These are phyloP conservation scores for Podosphaera fusca DNA, from an alignment of 2,329 filamentous ascomycete species.

Conservation along the genomic window DNA sequence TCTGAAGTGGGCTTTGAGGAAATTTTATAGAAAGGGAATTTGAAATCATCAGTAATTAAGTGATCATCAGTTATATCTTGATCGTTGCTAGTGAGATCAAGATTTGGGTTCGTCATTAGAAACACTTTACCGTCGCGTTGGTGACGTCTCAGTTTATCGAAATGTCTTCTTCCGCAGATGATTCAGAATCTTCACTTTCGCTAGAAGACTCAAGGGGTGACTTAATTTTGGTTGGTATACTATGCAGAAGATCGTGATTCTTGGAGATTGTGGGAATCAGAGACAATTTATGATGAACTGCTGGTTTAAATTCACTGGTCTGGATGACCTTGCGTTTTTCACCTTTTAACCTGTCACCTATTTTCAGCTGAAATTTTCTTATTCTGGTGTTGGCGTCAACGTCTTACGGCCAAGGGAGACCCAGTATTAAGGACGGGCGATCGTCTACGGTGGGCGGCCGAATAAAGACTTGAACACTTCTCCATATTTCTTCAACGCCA, in stretches of 20 bases:
- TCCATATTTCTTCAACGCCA: too few relatives aligned
- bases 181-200: neutral
- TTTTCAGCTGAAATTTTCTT: neutral
- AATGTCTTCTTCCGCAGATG: too few relatives aligned
- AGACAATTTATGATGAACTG: neutral
- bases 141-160: too few relatives aligned
- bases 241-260: too few relatives aligned
- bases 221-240: neutral
- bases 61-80: too few relatives aligned
- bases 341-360: neutral
- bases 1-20: neutral
- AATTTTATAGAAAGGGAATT: neutral
- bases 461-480: too few relatives aligned
- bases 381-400: neutral
- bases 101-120: too few relatives aligned
- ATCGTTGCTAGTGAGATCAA: too few relatives aligned
- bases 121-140: too few relatives aligned
- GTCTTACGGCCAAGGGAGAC: neutral
- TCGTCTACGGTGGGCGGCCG: neutral
- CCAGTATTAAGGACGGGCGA: neutral
- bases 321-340: neutral
- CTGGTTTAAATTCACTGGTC: neutral
- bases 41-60: too few relatives aligned
- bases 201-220: neutral
- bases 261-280: neutral